Conservation (phyloP, 2,329 filamentous ascomycete genomes). For the Ciborinia camelliae region DNA sequence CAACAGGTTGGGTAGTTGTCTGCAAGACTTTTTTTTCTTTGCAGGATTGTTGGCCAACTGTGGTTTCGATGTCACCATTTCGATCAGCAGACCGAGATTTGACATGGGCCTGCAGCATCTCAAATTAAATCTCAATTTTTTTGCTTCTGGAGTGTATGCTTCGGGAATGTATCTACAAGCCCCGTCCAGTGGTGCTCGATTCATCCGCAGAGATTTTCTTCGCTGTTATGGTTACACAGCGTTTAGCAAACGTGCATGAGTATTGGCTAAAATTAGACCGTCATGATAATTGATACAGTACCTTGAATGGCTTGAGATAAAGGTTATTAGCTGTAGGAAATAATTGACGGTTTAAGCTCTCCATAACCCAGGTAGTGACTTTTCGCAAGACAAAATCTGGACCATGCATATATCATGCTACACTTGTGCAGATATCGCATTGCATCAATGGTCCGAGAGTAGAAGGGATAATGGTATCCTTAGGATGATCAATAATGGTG, state of each 20-base stretch:
- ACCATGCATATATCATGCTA: conserved; percentile 3
- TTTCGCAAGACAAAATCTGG: not conserved
- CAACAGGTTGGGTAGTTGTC: not conserved
- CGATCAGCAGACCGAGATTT: conserved; percentile 6
- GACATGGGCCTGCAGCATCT: conserved; percentile 1
- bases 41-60: not conserved
- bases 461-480: not conserved
- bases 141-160: too few species aligned
- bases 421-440: not conserved
- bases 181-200: not conserved
- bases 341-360: not conserved
- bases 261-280: not conserved
- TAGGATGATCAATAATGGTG: not conserved
- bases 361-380: not conserved
- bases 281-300: not conserved
- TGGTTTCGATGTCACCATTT: not conserved
- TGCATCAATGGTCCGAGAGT: not conserved
- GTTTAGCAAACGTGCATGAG: not conserved
- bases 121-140: not conserved
- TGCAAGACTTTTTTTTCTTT: not conserved
- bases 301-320: not conserved
- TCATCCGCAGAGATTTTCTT: not conserved
- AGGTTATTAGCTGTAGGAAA: not conserved
- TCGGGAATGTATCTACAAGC: not conserved
- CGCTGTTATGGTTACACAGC: not conserved